These are phyloP conservation scores for Diaporthe sp. DNA, from an alignment of 2,329 filamentous ascomycete species.

Conservation along the genomic window DNA sequence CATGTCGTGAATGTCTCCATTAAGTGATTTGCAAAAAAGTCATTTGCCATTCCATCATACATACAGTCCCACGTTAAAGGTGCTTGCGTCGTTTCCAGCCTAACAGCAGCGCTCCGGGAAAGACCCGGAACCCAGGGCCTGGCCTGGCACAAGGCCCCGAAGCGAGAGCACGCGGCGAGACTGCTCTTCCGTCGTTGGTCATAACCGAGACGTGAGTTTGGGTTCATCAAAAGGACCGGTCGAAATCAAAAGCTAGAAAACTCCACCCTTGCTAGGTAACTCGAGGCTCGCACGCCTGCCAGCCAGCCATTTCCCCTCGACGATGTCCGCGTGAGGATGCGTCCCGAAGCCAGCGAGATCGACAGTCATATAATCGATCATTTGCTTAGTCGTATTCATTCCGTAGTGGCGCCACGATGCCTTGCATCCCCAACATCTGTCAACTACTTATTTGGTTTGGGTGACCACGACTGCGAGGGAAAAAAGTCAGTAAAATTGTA, in stretches of 20 bases:
- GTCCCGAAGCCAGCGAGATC: slow-evolving; percentile 27
- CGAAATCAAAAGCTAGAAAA: slow-evolving; percentile 37
- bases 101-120: slow-evolving; percentile 36
- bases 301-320: slow-evolving; percentile 21
- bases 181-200: slow-evolving; percentile 45
- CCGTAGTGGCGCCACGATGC: slow-evolving; percentile 27
- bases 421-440: not conserved
- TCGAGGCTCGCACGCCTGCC: slow-evolving; percentile 28
- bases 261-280: slow-evolving; percentile 27
- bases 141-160: slow-evolving; percentile 46
- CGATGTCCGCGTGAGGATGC: slow-evolving; percentile 10
- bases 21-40: slow-evolving; percentile 59
- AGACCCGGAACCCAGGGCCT: slow-evolving; percentile 44
- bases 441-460: slow-evolving; percentile 24
- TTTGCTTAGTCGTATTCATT: slow-evolving; percentile 33
- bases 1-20: slow-evolving; percentile 51
- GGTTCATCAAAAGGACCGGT: slow-evolving; percentile 35
- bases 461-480: slow-evolving; percentile 41
- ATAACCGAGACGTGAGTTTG: slow-evolving; percentile 35
- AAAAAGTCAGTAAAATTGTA: not conserved
- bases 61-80: slow-evolving; percentile 48
- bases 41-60: slow-evolving; percentile 59
- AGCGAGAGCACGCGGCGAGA: slow-evolving; percentile 52
- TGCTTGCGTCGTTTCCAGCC: slow-evolving; percentile 43
- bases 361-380: slow-evolving; percentile 26